Evolutionary conservation across 345 rosid genomes (phyloP).

Genomic region (Cochlearia excelsa): DNA sequence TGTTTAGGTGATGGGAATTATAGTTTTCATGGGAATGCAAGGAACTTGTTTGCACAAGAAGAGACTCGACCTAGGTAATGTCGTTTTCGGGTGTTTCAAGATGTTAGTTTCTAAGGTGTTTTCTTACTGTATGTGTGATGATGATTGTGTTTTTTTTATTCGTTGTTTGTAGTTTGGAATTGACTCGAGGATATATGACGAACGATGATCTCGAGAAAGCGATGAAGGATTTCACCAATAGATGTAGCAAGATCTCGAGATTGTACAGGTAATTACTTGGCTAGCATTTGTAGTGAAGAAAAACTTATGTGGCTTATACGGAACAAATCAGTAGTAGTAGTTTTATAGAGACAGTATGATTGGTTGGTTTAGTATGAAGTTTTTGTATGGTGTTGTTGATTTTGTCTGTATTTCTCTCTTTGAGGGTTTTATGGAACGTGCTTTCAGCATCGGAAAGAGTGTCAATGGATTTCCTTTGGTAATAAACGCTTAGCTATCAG

Average conservation of each 20-base stretch:
- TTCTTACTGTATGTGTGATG: neutral
- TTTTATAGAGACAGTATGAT: neutral
- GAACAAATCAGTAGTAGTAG: neutral
- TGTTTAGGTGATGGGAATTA: conserved; percentile 34
- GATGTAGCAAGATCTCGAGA: conserved; percentile 78
- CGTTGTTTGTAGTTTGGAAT: conserved; percentile 40
- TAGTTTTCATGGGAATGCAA: conserved; percentile 33
- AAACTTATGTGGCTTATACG: neutral
- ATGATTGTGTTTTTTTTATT: neutral
- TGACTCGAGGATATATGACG: conserved; percentile 68
- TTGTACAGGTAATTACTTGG: conserved; percentile 65
- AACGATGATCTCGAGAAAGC: conserved; percentile 77
- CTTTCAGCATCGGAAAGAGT: conserved; percentile 88
- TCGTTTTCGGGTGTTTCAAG: neutral
- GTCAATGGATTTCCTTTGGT: conserved; percentile 91
- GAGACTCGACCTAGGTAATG: conserved; percentile 46
- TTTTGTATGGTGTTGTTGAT: conserved; percentile 47
- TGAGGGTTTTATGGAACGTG: conserved; percentile 63
- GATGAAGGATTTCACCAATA: conserved; percentile 59
- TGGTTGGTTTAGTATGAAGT: neutral
- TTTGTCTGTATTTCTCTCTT: conserved; percentile 63
- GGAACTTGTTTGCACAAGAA: conserved; percentile 45
- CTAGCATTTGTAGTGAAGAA: neutral
- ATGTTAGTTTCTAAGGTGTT: conserved; percentile 9
- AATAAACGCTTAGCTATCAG: conserved; percentile 32